These are phyloP conservation scores for Vigna unguiculata DNA, from an alignment of 306 rosid species.

Conservation along the genomic window DNA sequence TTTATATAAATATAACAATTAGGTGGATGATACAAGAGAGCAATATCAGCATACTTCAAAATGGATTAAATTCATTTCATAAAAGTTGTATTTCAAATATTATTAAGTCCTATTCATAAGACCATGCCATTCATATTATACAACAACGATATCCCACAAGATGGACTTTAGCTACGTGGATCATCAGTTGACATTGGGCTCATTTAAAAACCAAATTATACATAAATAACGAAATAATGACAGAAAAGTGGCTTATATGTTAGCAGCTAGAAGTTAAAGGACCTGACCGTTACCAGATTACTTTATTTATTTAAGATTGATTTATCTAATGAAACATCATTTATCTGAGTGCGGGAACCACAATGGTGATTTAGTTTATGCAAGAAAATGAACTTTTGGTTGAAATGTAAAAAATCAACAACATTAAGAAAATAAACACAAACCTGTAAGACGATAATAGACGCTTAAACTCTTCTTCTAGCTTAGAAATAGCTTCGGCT, in stretches of 20 bases:
- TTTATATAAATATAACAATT: neutral
- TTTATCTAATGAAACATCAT: constrained; percentile 3
- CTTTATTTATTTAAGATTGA: neutral
- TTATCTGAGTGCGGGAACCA: neutral
- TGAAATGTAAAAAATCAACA: constrained; percentile 31
- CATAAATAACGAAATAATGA: constrained; percentile 2
- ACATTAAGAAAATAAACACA: constrained; percentile 34
- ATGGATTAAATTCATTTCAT: neutral
- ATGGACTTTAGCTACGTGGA: neutral
- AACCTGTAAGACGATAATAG: constrained; percentile 76
- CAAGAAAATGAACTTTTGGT: constrained; percentile 17
- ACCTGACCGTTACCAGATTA: neutral
- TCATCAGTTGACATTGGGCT: neutral
- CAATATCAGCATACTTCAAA: constrained; percentile 13
- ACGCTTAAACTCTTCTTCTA: constrained; percentile 78
- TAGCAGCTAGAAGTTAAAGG: constrained; percentile 15
- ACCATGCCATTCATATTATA: neutral
- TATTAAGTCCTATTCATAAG: neutral
- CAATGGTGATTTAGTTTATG: constrained; percentile 2
- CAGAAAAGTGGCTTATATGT: neutral
- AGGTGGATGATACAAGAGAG: neutral
- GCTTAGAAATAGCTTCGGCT: constrained; percentile 78
- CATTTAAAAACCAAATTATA: neutral
- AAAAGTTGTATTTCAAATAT: too few relatives aligned
- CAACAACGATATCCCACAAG: neutral